These are phyloP conservation scores for Pythium aristosporum DNA, from an alignment of 352 stramenopile species.

Conservation along the genomic window DNA sequence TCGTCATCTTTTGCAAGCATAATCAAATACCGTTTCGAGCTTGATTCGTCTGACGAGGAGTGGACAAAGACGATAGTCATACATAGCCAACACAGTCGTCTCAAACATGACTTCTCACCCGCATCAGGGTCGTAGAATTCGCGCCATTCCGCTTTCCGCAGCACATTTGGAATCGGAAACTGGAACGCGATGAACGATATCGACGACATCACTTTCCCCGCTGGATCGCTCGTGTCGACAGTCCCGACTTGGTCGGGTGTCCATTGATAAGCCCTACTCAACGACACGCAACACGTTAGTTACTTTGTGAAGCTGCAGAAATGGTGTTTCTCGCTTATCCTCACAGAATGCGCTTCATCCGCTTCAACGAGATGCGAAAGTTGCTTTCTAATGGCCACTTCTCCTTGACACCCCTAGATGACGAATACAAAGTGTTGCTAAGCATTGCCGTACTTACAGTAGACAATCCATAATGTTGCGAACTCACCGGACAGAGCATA, in stretches of 20 bases:
- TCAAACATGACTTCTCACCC: neutral
- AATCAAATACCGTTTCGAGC: conserved; percentile 18
- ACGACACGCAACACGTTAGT: neutral
- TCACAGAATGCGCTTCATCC: conserved; percentile 11
- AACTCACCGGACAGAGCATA: conserved; percentile 23
- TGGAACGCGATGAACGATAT: conserved; percentile 24
- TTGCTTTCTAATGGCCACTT: conserved; percentile 18
- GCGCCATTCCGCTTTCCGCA: conserved; percentile 20
- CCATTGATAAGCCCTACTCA: conserved; percentile 15
- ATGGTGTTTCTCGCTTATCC: neutral
- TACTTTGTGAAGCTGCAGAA: neutral
- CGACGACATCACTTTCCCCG: conserved; percentile 21
- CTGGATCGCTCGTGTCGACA: conserved; percentile 13
- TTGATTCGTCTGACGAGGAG: conserved; percentile 1
- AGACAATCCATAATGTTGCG: neutral
- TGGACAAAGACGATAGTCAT: neutral
- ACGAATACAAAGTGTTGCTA: neutral
- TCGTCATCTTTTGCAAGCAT: conserved; percentile 14
- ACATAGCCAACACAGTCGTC: neutral
- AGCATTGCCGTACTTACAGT: neutral
- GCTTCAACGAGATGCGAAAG: conserved; percentile 10
- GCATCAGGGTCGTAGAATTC: conserved; percentile 20
- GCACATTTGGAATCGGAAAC: conserved; percentile 16
- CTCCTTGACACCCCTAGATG: conserved; percentile 10
- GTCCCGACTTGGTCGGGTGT: neutral